phyloP scores from a whole-genome alignment of 306 rosid species.

The Vigna nakashimae region DNA sequence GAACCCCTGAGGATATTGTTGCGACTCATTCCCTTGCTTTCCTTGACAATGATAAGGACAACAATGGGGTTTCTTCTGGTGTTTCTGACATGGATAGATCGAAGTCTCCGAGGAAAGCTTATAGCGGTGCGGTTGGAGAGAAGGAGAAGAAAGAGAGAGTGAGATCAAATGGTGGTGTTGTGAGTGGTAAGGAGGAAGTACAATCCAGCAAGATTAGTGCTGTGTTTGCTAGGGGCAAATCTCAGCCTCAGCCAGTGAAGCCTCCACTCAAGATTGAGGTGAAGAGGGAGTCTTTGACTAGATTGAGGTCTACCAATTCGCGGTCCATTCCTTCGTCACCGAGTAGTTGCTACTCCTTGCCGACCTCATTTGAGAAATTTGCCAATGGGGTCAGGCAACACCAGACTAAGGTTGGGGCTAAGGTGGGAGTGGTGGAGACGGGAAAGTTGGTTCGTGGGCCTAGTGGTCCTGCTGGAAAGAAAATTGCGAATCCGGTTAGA shows the following conservation, averaged over 20 bases:
- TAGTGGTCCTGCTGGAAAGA: slow-evolving; percentile 56
- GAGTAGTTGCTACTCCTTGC: slow-evolving; percentile 85
- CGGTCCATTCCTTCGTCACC: slow-evolving; percentile 89
- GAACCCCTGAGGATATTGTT: slow-evolving; percentile 94
- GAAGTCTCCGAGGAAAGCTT: slow-evolving; percentile 50
- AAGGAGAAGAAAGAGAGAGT: slow-evolving; percentile 50
- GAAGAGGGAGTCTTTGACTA: slow-evolving; percentile 69
- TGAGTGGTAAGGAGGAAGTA: slow-evolving; percentile 59
- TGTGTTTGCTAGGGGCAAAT: slow-evolving; percentile 49
- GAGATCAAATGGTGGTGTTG: slow-evolving; percentile 51
- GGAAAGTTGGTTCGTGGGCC: slow-evolving; percentile 56
- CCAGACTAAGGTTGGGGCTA: slow-evolving; percentile 58
- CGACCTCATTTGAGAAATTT: slow-evolving; percentile 85
- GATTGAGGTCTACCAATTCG: slow-evolving; percentile 65
- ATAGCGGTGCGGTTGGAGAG: slow-evolving; percentile 47
- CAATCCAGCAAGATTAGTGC: slow-evolving; percentile 54
- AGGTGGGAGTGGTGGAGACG: slow-evolving; percentile 60
- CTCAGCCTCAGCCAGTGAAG: slow-evolving; percentile 36
- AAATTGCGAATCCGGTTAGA: slow-evolving; percentile 60
- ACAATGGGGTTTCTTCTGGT: slow-evolving; percentile 46
- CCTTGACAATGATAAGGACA: slow-evolving; percentile 42
- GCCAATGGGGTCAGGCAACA: slow-evolving; percentile 82
- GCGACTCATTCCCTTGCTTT: slow-evolving; percentile 80
- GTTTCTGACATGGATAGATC: slow-evolving; percentile 42
- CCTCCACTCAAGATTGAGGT: slow-evolving; percentile 58